Conservation (phyloP, 1,139 yeast species). For the Pichia cactophila region DNA sequence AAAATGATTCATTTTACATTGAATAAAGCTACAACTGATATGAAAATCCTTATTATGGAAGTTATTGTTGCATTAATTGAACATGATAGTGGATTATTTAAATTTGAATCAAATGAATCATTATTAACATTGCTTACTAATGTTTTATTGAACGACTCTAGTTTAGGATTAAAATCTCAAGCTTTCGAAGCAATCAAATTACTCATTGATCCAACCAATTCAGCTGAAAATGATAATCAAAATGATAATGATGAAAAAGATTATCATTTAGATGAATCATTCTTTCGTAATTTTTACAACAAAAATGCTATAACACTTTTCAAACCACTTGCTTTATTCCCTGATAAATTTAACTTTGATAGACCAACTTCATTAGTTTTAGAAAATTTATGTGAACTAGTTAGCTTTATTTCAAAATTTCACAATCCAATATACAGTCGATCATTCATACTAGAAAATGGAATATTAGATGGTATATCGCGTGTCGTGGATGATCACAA, state of each 20-base stretch:
- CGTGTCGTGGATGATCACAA: slow-evolving; percentile 34
- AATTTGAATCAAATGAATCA: slow-evolving; percentile 44
- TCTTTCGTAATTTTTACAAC: slow-evolving; percentile 53
- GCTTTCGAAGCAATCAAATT: slow-evolving; percentile 77
- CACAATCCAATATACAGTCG: slow-evolving; percentile 53
- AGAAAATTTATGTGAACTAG: slow-evolving; percentile 55
- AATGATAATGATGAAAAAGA: slow-evolving; percentile 22
- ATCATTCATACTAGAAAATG: slow-evolving; percentile 51
- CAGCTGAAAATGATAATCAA: background rate
- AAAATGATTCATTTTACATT: slow-evolving; percentile 68
- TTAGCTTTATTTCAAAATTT: slow-evolving; percentile 56
- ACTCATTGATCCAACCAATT: slow-evolving; percentile 47
- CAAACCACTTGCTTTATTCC: slow-evolving; percentile 26
- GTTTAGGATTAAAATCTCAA: slow-evolving; percentile 72
- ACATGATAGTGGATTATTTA: slow-evolving; percentile 67
- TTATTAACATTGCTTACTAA: slow-evolving; percentile 53
- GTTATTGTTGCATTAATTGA: slow-evolving; percentile 74
- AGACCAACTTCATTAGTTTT: background rate
- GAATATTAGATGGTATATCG: slow-evolving; percentile 47
- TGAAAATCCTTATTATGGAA: slow-evolving; percentile 74
- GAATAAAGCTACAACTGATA: slow-evolving; percentile 39
- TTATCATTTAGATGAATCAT: slow-evolving; percentile 32
- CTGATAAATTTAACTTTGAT: background rate
- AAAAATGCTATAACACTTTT: slow-evolving; percentile 57
- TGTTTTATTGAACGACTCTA: slow-evolving; percentile 54